These are phyloP conservation scores for Thymus mandschuricus DNA, from an alignment of 257 asterid genomes.

Conservation along the genomic window DNA sequence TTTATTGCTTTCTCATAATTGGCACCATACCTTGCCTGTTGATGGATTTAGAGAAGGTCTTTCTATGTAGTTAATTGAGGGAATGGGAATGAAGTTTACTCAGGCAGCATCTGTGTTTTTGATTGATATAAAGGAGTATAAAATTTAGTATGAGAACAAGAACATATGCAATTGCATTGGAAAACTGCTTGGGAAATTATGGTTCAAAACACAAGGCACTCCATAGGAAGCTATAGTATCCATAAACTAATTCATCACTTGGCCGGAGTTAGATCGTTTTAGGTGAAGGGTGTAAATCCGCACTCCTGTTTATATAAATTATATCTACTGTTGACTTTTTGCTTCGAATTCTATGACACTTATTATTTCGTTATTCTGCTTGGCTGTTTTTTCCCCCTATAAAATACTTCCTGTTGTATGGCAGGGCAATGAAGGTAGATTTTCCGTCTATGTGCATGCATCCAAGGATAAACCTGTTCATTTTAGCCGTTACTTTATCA, in stretches of 20 bases:
- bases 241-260: not conserved
- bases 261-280: constrained; percentile 3
- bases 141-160: constrained; percentile 2
- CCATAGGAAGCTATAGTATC: constrained; percentile 13
- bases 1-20: constrained; percentile 4
- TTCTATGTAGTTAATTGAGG: not conserved
- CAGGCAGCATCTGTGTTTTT: not conserved
- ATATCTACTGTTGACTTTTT: not conserved
- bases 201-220: constrained; percentile 1
- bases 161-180: not conserved
- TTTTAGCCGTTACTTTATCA: constrained; percentile 91
- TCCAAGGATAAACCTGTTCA: constrained; percentile 91
- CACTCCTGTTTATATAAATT: constrained; percentile 5
- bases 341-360: not conserved
- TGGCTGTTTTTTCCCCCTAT: constrained; percentile 14
- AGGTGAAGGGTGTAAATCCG: constrained; percentile 3
- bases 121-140: not conserved
- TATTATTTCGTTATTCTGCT: not conserved
- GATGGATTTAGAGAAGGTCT: not conserved
- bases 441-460: constrained; percentile 95
- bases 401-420: constrained; percentile 28
- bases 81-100: not conserved
- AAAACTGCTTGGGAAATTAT: constrained; percentile 3
- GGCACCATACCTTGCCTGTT: not conserved
- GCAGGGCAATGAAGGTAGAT: constrained; percentile 98